Percentiles rank a stretch among this genome's conserved stretches.
Evolutionary conservation across 352 stramenopile species (phyloP).

Genomic region (Pythium graminicola): DNA sequence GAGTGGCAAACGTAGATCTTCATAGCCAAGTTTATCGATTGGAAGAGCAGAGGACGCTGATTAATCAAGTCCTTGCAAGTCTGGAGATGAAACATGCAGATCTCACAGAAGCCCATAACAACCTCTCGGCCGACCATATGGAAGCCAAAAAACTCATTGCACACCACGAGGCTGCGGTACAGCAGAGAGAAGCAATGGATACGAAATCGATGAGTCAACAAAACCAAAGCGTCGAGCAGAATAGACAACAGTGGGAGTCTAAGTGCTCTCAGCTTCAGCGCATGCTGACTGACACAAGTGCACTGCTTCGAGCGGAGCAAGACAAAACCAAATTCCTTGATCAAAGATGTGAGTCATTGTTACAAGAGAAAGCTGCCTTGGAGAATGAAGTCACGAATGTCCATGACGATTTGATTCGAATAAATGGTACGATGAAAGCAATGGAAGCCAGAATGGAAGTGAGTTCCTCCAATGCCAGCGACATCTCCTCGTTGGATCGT

Average conservation of each 20-base stretch:
- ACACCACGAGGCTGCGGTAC: slow-evolving; percentile 26
- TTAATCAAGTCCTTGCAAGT: slow-evolving; percentile 32
- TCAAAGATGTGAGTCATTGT: slow-evolving; percentile 21
- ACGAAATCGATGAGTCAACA: background rate
- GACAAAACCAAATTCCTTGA: slow-evolving; percentile 7
- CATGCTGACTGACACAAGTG: slow-evolving; percentile 11
- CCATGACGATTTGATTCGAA: slow-evolving; percentile 45
- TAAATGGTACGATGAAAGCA: slow-evolving; percentile 35
- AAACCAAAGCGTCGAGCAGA: slow-evolving; percentile 35
- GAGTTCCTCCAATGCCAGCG: background rate
- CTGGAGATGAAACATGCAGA: slow-evolving; percentile 35
- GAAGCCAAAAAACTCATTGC: slow-evolving; percentile 28
- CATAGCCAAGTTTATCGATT: slow-evolving; percentile 23
- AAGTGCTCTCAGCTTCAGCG: slow-evolving; percentile 25
- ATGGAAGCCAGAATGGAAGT: slow-evolving; percentile 44
- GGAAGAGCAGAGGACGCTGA: slow-evolving; percentile 29
- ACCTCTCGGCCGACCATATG: slow-evolving; percentile 29
- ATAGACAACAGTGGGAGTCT: slow-evolving; percentile 33
- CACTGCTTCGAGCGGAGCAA: slow-evolving; percentile 11
- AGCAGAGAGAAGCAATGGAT: background rate
- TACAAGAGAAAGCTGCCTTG: slow-evolving; percentile 26
- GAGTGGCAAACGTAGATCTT: slow-evolving; percentile 27
- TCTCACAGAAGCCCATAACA: slow-evolving; percentile 25
- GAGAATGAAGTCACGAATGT: slow-evolving; percentile 31
- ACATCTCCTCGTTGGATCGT: background rate